phyloP scores from a whole-genome alignment of 169 alveolate species.

The Plasmodium blacklocki region DNA sequence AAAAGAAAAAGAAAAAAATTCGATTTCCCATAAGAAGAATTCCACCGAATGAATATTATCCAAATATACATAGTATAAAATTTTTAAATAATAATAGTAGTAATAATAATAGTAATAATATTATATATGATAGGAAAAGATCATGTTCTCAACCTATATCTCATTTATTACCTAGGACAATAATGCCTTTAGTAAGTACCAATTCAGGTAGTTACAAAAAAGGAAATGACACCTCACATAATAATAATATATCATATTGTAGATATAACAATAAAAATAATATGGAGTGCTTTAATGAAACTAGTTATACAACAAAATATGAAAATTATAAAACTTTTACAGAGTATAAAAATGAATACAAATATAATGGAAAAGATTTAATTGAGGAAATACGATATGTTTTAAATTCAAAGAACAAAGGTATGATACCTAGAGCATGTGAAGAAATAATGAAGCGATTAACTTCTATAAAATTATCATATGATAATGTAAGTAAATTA shows the following conservation, averaged over 20 bases:
- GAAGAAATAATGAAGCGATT: conserved; percentile 79
- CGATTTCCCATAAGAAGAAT: conserved; percentile 8
- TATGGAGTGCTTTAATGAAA: conserved; percentile 48
- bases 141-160: conserved; percentile 75
- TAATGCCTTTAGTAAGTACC: conserved; percentile 31
- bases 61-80: conserved; percentile 54
- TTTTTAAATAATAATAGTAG: conserved; percentile 46
- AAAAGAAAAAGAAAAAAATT: conserved; percentile 41
- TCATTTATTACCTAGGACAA: conserved; percentile 43
- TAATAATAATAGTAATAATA: conserved; percentile 45
- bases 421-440: conserved; percentile 85
- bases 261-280: conserved; percentile 21
- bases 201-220: conserved; percentile 39
- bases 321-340: conserved; percentile 67
- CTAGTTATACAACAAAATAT: conserved; percentile 44
- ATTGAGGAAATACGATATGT: conserved; percentile 52
- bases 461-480: conserved; percentile 10
- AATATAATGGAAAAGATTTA: conserved; percentile 29
- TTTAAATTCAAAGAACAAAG: conserved; percentile 78
- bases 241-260: neutral
- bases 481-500: neutral
- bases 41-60: conserved; percentile 22
- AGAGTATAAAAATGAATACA: conserved; percentile 61
- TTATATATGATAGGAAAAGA: conserved; percentile 67
- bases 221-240: conserved; percentile 17